These are phyloP conservation scores for Candida nanaspora DNA, from an alignment of 805 yeast genomes.

Conservation along the genomic window DNA sequence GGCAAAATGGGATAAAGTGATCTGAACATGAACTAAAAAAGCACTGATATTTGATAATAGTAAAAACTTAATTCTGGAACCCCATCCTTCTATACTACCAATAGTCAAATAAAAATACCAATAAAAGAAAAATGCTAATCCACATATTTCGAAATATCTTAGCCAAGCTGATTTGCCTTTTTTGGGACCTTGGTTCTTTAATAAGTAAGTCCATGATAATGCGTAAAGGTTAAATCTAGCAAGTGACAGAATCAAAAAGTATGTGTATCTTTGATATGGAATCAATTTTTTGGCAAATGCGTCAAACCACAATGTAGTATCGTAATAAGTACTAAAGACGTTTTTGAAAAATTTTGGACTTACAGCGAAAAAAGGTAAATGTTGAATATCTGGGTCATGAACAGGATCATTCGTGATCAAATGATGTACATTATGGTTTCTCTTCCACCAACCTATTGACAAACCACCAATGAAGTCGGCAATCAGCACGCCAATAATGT, in stretches of 20 bases:
- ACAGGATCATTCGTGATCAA: conserved; percentile 86
- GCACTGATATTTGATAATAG: conserved; percentile 74
- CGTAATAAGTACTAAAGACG: conserved; percentile 77
- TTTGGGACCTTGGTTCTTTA: conserved; percentile 73
- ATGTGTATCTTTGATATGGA: conserved; percentile 60
- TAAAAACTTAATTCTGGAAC: conserved; percentile 51
- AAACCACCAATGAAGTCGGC: conserved; percentile 85
- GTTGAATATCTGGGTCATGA: conserved; percentile 93
- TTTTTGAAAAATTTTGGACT: conserved; percentile 60
- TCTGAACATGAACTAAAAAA: conserved; percentile 91
- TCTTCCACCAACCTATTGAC: conserved; percentile 91
- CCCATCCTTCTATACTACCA: conserved; percentile 42
- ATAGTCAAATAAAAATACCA: conserved; percentile 76
- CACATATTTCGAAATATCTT: conserved; percentile 68
- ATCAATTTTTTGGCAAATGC: conserved; percentile 48
- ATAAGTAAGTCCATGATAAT: conserved; percentile 69
- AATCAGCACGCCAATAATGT: conserved; percentile 60
- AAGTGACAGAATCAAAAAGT: conserved; percentile 73
- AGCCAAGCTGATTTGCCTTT: conserved; percentile 84
- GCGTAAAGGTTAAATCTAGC: conserved; percentile 84
- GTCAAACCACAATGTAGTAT: conserved; percentile 61
- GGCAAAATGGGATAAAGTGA: conserved; percentile 84
- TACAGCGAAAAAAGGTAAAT: conserved; percentile 85
- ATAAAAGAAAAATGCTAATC: conserved; percentile 60
- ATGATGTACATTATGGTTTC: conserved; percentile 92